These are phyloP conservation scores for Lachnellula arida DNA, from an alignment of 2,329 filamentous ascomycete species.

Conservation along the genomic window DNA sequence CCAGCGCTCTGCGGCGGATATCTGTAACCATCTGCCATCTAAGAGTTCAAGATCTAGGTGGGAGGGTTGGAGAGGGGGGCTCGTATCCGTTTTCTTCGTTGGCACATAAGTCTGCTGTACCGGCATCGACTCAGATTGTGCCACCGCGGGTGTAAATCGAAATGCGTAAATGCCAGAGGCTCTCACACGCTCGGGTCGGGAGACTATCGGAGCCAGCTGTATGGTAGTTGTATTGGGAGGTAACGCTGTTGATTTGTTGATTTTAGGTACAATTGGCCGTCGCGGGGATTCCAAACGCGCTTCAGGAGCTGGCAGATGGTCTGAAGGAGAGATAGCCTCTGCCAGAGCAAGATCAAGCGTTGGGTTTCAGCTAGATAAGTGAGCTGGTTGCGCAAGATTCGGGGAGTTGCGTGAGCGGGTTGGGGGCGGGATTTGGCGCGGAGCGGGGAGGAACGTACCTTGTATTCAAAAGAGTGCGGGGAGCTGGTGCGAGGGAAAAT, in stretches of 20 bases:
- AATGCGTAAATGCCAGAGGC: background rate
- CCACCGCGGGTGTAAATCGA: background rate
- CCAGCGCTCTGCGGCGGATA: slow-evolving; percentile 55
- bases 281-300: background rate
- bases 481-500: background rate
- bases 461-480: background rate
- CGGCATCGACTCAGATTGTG: slow-evolving; percentile 27
- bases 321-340: background rate
- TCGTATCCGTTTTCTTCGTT: slow-evolving; percentile 32
- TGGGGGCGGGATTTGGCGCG: background rate
- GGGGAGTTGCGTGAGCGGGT: background rate
- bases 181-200: background rate
- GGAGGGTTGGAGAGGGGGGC: slow-evolving; percentile 25
- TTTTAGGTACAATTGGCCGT: slow-evolving; percentile 1
- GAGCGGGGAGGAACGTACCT: slow-evolving; percentile 2
- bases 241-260: background rate
- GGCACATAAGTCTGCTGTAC: slow-evolving; percentile 31
- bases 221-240: background rate
- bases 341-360: background rate
- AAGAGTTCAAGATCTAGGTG: slow-evolving; percentile 35
- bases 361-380: background rate
- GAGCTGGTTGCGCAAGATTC: slow-evolving; percentile 1
- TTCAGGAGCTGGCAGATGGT: background rate
- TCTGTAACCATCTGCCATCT: slow-evolving; percentile 67
- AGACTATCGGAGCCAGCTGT: background rate